Percentiles rank a stretch among this genome's conserved stretches.
Evolutionary conservation across 805 yeast species (phyloP).

Genomic region (Grigorovia transvaalensis): DNA sequence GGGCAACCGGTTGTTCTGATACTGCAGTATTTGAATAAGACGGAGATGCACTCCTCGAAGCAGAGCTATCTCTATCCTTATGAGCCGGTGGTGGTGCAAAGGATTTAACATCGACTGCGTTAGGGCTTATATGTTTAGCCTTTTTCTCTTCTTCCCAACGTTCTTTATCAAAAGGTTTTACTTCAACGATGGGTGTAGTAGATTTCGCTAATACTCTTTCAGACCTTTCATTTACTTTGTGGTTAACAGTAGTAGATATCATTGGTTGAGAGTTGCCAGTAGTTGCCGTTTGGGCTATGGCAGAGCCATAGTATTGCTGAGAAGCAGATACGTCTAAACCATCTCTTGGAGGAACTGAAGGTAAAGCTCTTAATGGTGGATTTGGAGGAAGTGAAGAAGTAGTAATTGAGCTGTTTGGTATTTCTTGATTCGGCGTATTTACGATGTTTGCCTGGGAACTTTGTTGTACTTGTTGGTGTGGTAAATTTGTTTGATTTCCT

Average conservation of each 20-base stretch:
- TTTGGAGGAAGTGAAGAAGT: background rate
- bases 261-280: background rate
- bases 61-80: constrained; percentile 12
- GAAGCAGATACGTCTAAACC: background rate
- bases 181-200: constrained; percentile 4
- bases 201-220: background rate
- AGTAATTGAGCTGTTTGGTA: too few species aligned
- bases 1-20: background rate
- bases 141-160: constrained; percentile 9
- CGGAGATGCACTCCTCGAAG: background rate
- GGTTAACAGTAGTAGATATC: background rate
- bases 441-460: too few species aligned
- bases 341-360: constrained; percentile 2
- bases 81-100: constrained; percentile 27
- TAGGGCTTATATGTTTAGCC: constrained; percentile 5
- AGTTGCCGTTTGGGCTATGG: background rate
- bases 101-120: constrained; percentile 9
- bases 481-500: background rate
- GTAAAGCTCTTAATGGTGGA: background rate
- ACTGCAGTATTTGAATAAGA: background rate
- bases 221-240: background rate
- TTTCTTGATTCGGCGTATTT: too few species aligned
- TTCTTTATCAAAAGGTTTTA: constrained; percentile 14
- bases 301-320: background rate
- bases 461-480: background rate